Evolutionary conservation across 768 basidiomycete genomes (phyloP).

Genomic region (Calocera viscosa): DNA sequence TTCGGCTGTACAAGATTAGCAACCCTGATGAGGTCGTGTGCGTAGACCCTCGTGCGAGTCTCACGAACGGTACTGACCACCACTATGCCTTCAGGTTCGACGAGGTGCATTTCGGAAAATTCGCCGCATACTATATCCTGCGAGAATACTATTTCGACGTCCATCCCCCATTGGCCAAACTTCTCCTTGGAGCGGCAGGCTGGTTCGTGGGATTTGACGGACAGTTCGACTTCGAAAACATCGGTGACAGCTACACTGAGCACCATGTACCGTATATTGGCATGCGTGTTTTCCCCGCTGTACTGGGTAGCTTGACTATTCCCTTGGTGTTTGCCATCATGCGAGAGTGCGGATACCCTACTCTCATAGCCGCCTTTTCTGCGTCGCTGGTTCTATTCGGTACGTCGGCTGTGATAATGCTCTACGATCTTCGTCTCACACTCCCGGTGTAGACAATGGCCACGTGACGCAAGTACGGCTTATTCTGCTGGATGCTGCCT

Average conservation of each 20-base stretch:
- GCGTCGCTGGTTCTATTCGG: conserved; percentile 78
- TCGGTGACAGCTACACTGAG: conserved; percentile 82
- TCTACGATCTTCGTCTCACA: neutral
- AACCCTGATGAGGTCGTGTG: conserved; percentile 92
- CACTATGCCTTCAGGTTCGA: conserved; percentile 54
- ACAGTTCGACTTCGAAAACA: conserved; percentile 83
- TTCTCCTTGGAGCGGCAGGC: conserved; percentile 84
- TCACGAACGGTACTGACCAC: neutral
- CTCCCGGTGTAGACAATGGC: conserved; percentile 60
- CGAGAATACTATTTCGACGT: conserved; percentile 99
- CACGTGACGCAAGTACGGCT: conserved; percentile 93
- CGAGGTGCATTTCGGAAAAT: conserved; percentile 98
- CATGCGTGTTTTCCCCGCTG: conserved; percentile 82
- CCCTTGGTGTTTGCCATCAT: conserved; percentile 91
- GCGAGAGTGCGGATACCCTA: conserved; percentile 95
- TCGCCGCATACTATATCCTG: conserved; percentile 83
- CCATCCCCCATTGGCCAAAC: conserved; percentile 92
- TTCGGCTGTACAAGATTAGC: conserved; percentile 89
- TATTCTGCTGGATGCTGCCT: conserved; percentile 84
- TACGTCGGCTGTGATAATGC: conserved; percentile 30
- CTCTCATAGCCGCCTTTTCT: conserved; percentile 80
- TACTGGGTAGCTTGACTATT: conserved; percentile 79
- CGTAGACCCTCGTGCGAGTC: conserved; percentile 24
- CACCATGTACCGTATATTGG: conserved; percentile 88
- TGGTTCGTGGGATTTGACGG: conserved; percentile 98